phyloP scores from a whole-genome alignment of 192 early-diverging fungal genomes.

The Coemansia sp. region DNA sequence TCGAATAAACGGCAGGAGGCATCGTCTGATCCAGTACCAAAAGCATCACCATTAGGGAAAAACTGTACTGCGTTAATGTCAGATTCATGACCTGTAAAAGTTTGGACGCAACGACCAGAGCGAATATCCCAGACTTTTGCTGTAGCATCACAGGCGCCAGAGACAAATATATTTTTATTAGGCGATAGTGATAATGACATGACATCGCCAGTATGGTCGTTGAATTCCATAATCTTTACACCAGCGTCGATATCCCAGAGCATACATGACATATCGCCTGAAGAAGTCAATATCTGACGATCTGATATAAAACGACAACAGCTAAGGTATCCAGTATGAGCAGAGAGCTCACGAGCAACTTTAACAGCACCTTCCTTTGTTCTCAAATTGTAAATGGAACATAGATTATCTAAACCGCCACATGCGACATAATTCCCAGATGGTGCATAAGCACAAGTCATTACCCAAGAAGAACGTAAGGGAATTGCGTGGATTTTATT shows the following conservation, averaged over 20 bases:
- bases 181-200: slow-evolving; percentile 95
- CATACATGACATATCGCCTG: slow-evolving; percentile 99
- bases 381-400: slow-evolving; percentile 97
- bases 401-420: slow-evolving; percentile 99
- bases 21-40: slow-evolving; percentile 98
- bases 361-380: slow-evolving; percentile 92
- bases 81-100: slow-evolving; percentile 96
- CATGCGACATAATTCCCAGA: slow-evolving; percentile 98
- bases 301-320: slow-evolving; percentile 98
- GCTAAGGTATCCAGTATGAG: slow-evolving; percentile 95
- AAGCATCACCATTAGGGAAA: slow-evolving; percentile 98
- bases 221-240: slow-evolving; percentile 95
- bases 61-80: slow-evolving; percentile 99
- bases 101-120: slow-evolving; percentile 93
- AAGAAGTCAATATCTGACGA: slow-evolving; percentile 90
- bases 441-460: slow-evolving; percentile 99
- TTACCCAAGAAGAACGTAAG: slow-evolving; percentile 98
- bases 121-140: slow-evolving; percentile 99
- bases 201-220: slow-evolving; percentile 97
- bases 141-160: slow-evolving; percentile 97
- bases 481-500: slow-evolving; percentile 99
- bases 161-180: slow-evolving; percentile 95
- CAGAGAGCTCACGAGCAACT: slow-evolving; percentile 91
- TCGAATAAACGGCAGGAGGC: slow-evolving; percentile 98
- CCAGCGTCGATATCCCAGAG: slow-evolving; percentile 99